Evolutionary conservation across 2,329 filamentous ascomycete genomes (phyloP).

Genomic region (Arthrinium phaeospermum): DNA sequence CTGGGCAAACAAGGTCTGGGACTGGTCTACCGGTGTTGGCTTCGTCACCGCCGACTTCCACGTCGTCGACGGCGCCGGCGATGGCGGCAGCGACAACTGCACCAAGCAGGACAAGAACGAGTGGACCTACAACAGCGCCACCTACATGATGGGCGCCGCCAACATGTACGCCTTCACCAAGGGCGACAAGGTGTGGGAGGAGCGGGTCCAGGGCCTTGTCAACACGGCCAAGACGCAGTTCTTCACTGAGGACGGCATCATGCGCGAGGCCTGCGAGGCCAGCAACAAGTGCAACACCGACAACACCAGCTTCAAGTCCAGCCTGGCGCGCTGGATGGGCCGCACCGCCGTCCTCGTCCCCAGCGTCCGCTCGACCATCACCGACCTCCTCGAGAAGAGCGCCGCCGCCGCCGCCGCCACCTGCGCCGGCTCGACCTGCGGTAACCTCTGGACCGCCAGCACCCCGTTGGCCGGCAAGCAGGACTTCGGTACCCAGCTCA

Average conservation of each 20-base stretch:
- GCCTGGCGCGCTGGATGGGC: constrained; percentile 36
- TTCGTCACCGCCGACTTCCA: constrained; percentile 43
- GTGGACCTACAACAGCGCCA: constrained; percentile 52
- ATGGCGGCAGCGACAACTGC: constrained; percentile 39
- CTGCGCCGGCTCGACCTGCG: constrained; percentile 41
- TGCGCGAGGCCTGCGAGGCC: constrained; percentile 48
- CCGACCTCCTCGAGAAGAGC: constrained; percentile 36
- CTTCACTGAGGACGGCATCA: constrained; percentile 37
- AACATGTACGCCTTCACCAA: constrained; percentile 49
- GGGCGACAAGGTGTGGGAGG: constrained; percentile 40
- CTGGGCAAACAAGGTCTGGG: constrained; percentile 62
- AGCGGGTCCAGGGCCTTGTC: constrained; percentile 40
- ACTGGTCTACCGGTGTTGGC: constrained; percentile 47
- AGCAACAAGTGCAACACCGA: constrained; percentile 45
- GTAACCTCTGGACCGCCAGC: constrained; percentile 39
- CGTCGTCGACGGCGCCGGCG: constrained; percentile 46
- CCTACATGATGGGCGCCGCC: constrained; percentile 45
- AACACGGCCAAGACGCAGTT: constrained; percentile 36
- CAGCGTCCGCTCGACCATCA: constrained; percentile 36
- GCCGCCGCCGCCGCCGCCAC: constrained; percentile 40
- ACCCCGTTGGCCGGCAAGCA: constrained; percentile 39
- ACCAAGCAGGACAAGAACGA: constrained; percentile 36
- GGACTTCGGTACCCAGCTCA: constrained; percentile 42
- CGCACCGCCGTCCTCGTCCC: constrained; percentile 42
- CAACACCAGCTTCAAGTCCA: constrained; percentile 41